phyloP scores from a whole-genome alignment of 371 early-diverging fungal genomes.

The Circinella minor region DNA sequence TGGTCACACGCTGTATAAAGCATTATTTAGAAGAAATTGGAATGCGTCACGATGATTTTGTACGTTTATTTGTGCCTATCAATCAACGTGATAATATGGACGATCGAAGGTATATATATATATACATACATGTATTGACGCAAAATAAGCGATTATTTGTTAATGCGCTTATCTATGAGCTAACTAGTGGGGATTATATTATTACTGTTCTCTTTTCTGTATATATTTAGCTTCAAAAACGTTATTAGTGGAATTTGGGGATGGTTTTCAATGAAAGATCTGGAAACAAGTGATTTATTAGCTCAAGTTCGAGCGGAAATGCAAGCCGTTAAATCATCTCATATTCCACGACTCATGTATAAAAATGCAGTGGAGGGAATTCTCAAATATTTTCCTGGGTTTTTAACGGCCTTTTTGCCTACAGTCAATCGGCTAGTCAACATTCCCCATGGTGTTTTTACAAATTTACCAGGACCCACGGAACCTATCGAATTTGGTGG shows the following conservation, averaged over 20 bases:
- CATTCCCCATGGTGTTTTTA: constrained; percentile 41
- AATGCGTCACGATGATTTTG: constrained; percentile 26
- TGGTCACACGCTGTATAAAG: constrained; percentile 32
- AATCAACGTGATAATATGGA: constrained; percentile 14
- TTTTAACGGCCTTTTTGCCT: constrained; percentile 9
- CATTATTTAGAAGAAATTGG: constrained; percentile 29
- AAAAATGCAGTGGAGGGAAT: constrained; percentile 15
- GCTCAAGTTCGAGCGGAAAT: constrained; percentile 33
- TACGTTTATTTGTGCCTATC: constrained; percentile 38
- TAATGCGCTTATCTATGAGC: not conserved
- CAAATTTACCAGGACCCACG: constrained; percentile 41
- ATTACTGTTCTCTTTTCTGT: not conserved
- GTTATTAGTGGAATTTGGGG: constrained; percentile 41
- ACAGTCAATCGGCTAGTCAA: constrained; percentile 14
- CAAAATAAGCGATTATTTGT: no score
- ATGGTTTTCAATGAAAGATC: constrained; percentile 41
- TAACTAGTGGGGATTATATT: not conserved
- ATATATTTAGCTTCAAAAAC: constrained; percentile 17
- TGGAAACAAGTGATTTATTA: constrained; percentile 26
- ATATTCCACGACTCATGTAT: constrained; percentile 28
- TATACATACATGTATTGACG: no score
- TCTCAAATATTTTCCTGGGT: constrained; percentile 21
- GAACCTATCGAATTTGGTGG: constrained; percentile 39
- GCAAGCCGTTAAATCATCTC: constrained; percentile 33
- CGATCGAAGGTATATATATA: not conserved